Conservation (phyloP, 2,329 filamentous ascomycete genomes). For the Colletotrichum nymphaeae region DNA sequence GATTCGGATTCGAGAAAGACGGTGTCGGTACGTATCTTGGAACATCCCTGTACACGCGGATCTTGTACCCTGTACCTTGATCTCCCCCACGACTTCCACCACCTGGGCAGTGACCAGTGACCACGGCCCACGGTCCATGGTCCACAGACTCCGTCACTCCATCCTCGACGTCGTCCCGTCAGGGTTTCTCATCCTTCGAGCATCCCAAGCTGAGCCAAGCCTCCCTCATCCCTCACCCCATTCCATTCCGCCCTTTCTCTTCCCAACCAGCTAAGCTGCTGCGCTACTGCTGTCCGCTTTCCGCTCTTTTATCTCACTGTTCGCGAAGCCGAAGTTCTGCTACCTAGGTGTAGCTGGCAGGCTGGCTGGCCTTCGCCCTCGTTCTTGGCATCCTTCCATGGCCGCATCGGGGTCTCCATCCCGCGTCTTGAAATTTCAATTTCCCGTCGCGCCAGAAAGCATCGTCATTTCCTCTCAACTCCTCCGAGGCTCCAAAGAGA, state of each 20-base stretch:
- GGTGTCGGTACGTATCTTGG: background rate
- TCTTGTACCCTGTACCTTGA: background rate
- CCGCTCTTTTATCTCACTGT: background rate
- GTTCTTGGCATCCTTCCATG: background rate
- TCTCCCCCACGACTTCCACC: background rate
- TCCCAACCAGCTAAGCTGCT: constrained; percentile 1
- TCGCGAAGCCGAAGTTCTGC: background rate
- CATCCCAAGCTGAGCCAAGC: constrained; percentile 25
- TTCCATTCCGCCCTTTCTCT: constrained; percentile 18
- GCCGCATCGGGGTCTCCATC: constrained; percentile 1
- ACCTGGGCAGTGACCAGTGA: background rate
- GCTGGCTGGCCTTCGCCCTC: background rate
- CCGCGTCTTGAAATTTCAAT: background rate
- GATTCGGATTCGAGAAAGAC: background rate
- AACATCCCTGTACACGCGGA: too few relatives aligned
- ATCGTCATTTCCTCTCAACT: background rate
- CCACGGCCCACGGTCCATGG: too few relatives aligned
- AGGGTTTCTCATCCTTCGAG: constrained; percentile 30
- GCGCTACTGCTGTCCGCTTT: background rate
- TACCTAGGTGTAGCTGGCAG: background rate
- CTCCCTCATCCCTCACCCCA: constrained; percentile 4
- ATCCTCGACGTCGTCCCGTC: background rate
- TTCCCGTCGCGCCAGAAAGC: constrained; percentile 1
- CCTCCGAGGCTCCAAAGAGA: background rate
- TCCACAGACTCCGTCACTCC: too few relatives aligned